Conservation (phyloP, 352 stramenopile species). For the Hyaloperonospora brassicae region DNA sequence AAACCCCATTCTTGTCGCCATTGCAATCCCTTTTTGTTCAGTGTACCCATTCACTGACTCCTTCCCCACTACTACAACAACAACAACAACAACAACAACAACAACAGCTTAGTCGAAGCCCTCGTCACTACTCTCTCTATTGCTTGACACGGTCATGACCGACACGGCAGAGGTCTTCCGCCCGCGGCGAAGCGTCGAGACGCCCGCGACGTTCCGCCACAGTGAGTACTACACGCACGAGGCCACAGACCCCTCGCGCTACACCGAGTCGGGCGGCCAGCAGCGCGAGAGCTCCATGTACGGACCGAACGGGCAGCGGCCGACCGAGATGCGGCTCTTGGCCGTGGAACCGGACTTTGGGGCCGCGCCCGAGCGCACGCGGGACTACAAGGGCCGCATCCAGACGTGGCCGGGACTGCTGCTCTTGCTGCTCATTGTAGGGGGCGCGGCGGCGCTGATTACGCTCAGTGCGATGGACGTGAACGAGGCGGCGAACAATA, state of each 20-base stretch:
- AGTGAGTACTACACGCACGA: slow-evolving; percentile 18
- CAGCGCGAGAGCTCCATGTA: slow-evolving; percentile 21
- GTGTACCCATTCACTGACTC: no score
- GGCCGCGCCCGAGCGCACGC: slow-evolving; percentile 31
- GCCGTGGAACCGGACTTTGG: slow-evolving; percentile 37
- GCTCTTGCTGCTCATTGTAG: slow-evolving; percentile 38
- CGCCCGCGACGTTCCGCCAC: slow-evolving; percentile 32
- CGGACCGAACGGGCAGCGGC: slow-evolving; percentile 18
- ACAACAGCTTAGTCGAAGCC: no score
- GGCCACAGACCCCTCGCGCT: slow-evolving; percentile 9
- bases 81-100: no score
- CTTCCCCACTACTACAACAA: no score
- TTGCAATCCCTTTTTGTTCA: no score
- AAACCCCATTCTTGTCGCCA: no score
- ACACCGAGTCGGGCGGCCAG: slow-evolving; percentile 30
- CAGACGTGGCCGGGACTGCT: slow-evolving; percentile 56
- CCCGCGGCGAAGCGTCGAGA: not conserved
- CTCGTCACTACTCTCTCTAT: not conserved
- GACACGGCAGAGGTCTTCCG: not conserved
- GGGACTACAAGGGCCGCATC: slow-evolving; percentile 68
- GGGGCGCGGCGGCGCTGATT: slow-evolving; percentile 35
- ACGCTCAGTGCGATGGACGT: slow-evolving; percentile 37
- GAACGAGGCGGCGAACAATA: slow-evolving; percentile 20
- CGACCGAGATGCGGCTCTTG: slow-evolving; percentile 59
- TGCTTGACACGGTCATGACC: not conserved